These are phyloP conservation scores for Rosa persica DNA, from an alignment of 306 rosid species.

Conservation along the genomic window DNA sequence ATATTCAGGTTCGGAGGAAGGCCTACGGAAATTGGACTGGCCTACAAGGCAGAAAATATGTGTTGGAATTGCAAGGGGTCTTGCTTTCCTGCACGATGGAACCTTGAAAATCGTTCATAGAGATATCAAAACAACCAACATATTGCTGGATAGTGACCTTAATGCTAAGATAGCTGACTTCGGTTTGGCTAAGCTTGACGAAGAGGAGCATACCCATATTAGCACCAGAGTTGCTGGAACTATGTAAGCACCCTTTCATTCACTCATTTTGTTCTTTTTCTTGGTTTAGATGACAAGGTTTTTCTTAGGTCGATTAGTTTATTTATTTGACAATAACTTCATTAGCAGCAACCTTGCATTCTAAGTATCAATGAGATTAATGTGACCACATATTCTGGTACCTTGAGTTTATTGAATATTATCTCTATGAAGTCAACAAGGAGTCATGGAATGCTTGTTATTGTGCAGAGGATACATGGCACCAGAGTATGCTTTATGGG, in stretches of 20 bases:
- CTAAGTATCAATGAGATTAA: neutral
- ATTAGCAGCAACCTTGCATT: neutral
- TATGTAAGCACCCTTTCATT: conserved; percentile 37
- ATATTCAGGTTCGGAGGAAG: conserved; percentile 10
- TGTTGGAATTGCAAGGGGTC: conserved; percentile 59
- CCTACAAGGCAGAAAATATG: conserved; percentile 54
- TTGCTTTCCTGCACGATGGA: conserved; percentile 58
- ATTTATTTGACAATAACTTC: neutral
- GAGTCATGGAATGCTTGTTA: conserved; percentile 2
- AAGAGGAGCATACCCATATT: conserved; percentile 57
- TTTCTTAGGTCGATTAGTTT: neutral
- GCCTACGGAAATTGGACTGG: conserved; percentile 40
- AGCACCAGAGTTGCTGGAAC: conserved; percentile 65
- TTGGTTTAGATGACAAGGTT: neutral
- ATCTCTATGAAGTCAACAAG: neutral
- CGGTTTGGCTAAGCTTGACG: conserved; percentile 68
- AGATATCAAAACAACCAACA: conserved; percentile 35
- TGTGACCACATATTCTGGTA: conserved; percentile 4
- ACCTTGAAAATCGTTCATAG: conserved; percentile 53
- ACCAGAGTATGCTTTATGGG: conserved; percentile 69
- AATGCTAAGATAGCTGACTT: conserved; percentile 71
- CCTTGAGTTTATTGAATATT: neutral
- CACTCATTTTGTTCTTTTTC: neutral
- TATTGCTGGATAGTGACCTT: conserved; percentile 52
- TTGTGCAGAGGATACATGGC: conserved; percentile 67